phyloP scores from a whole-genome alignment of 257 asterid species.

The Solanum microdontum region DNA sequence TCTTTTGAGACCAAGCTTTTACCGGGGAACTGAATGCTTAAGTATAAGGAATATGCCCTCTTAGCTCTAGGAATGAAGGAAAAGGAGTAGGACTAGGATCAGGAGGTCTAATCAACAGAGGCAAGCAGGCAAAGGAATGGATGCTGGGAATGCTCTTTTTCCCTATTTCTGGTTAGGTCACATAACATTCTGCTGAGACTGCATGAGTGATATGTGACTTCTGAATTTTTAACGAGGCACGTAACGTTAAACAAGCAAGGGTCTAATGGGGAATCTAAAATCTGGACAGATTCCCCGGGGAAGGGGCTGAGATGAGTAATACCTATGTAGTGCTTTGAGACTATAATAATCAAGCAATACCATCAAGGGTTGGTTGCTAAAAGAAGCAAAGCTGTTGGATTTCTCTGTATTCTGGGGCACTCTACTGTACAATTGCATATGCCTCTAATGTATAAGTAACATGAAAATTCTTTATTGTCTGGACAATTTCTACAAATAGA shows the following conservation, averaged over 20 bases:
- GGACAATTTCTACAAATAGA: not conserved
- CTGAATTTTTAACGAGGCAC: not conserved
- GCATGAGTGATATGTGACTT: not conserved
- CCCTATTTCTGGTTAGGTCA: not conserved
- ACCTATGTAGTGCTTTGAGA: not conserved
- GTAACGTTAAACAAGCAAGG: not conserved
- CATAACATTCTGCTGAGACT: not conserved
- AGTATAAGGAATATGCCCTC: not conserved
- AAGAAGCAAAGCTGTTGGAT: not conserved
- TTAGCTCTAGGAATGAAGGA: not conserved
- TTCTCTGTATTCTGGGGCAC: not conserved
- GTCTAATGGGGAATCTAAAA: not conserved
- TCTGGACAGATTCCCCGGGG: not conserved
- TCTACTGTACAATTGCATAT: not conserved
- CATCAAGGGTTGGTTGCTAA: not conserved
- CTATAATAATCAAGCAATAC: not conserved
- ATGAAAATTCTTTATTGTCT: not conserved
- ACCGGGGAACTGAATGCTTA: not conserved
- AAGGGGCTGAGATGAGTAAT: not conserved
- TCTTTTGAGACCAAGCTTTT: no score
- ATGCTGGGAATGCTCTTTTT: not conserved
- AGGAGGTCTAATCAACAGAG: not conserved
- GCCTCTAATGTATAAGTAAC: not conserved
- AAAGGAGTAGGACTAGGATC: not conserved
- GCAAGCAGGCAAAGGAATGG: not conserved